Percentiles rank a stretch among this genome's conserved stretches.
Conservation (phyloP, 208 protist genomes). For the Leishmania martiniquensis region DNA sequence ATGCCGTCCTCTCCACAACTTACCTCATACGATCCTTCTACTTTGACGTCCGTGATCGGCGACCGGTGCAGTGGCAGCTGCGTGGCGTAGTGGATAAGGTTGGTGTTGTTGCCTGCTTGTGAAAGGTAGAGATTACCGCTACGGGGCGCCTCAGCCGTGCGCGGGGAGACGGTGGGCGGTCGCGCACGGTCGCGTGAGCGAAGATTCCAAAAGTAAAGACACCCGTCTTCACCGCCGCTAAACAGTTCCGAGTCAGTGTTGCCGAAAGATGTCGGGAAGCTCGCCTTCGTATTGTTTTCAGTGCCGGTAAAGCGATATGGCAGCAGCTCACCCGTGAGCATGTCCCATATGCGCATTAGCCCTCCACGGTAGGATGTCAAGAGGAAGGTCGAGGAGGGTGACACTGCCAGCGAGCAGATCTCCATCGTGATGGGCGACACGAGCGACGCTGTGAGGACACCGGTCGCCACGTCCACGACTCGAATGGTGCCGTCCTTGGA, state of each 20-base stretch:
- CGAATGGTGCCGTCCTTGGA: slow-evolving; percentile 77
- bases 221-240: slow-evolving; percentile 71
- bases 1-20: slow-evolving; percentile 74
- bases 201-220: slow-evolving; percentile 75
- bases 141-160: background rate
- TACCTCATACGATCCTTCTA: slow-evolving; percentile 66
- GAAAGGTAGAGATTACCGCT: slow-evolving; percentile 16
- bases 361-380: slow-evolving; percentile 74
- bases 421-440: slow-evolving; percentile 69
- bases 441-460: slow-evolving; percentile 68
- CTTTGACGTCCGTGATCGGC: slow-evolving; percentile 64
- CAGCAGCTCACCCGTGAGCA: slow-evolving; percentile 62
- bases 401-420: slow-evolving; percentile 71
- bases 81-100: slow-evolving; percentile 18
- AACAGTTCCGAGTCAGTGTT: slow-evolving; percentile 61
- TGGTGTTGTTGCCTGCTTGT: background rate
- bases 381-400: slow-evolving; percentile 73
- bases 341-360: slow-evolving; percentile 77
- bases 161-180: background rate
- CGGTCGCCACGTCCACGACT: slow-evolving; percentile 77
- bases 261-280: slow-evolving; percentile 60
- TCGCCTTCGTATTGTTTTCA: slow-evolving; percentile 63
- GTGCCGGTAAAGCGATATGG: slow-evolving; percentile 58
- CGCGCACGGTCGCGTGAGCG: slow-evolving; percentile 11
- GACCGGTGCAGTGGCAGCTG: slow-evolving; percentile 59